Evolutionary conservation across 2,329 filamentous ascomycete genomes (phyloP).

Genomic region (Colletotrichum plurivorum): DNA sequence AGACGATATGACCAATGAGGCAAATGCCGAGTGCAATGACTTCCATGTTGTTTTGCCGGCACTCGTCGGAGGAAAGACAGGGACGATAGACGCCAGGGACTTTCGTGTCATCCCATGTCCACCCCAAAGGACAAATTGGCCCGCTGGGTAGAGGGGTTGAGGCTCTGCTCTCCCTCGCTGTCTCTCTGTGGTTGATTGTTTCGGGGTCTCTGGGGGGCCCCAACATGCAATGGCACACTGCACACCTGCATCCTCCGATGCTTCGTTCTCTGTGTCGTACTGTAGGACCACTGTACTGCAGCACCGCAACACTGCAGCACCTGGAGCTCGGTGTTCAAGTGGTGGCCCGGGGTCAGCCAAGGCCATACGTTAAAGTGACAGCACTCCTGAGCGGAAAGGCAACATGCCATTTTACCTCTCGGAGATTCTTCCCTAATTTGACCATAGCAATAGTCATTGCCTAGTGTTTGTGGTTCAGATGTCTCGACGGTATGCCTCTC

Average conservation of each 20-base stretch:
- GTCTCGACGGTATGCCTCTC: background rate
- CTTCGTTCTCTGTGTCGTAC: slow-evolving; percentile 3
- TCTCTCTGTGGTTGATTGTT: background rate
- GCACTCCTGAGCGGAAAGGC: too few species aligned
- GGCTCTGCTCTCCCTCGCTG: slow-evolving; percentile 7
- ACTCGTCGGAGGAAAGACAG: too few species aligned
- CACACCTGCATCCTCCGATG: background rate
- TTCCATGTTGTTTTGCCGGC: too few species aligned
- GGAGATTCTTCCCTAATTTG: too few species aligned
- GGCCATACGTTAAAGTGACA: too few species aligned
- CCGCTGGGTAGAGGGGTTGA: background rate
- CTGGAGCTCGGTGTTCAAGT: background rate
- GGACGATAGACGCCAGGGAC: too few species aligned
- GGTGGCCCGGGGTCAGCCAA: background rate
- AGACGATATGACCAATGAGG: too few species aligned
- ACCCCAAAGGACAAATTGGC: too few species aligned
- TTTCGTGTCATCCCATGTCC: too few species aligned
- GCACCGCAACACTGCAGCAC: background rate
- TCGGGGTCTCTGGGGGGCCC: slow-evolving; percentile 2
- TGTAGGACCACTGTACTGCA: slow-evolving; percentile 14
- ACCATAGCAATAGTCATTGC: background rate
- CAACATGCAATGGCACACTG: background rate
- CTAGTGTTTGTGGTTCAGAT: background rate
- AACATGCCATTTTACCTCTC: background rate
- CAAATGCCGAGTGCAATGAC: too few species aligned